These are phyloP conservation scores for Ophiostoma sp. DNA, from an alignment of 2,329 filamentous ascomycete species.

Conservation along the genomic window DNA sequence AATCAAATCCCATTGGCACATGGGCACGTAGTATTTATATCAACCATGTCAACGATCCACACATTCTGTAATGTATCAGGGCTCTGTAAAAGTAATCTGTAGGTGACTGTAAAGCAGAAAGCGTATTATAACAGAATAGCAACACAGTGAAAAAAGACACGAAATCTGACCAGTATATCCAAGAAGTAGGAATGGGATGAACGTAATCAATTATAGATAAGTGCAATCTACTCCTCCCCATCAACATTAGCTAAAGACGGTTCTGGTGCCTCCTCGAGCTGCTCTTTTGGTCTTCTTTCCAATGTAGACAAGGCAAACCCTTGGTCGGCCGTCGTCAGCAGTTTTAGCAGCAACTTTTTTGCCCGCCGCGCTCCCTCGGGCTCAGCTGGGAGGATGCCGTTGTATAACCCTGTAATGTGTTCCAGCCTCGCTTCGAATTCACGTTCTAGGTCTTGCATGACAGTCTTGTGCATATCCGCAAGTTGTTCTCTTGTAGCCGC, in stretches of 20 bases:
- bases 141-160: too few species aligned
- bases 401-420: neutral
- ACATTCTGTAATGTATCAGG: neutral
- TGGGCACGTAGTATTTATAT: neutral
- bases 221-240: too few species aligned
- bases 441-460: neutral
- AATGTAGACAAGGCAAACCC: neutral
- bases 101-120: too few species aligned
- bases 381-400: neutral
- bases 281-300: neutral
- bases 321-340: neutral
- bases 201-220: too few species aligned
- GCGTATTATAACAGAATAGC: too few species aligned
- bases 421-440: neutral
- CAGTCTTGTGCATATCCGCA: neutral
- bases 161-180: too few species aligned
- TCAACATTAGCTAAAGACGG: neutral
- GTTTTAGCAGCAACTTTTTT: neutral
- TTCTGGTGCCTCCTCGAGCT: neutral
- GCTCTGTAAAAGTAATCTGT: too few species aligned
- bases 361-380: neutral
- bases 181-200: too few species aligned
- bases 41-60: neutral
- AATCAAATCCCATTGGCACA: neutral
- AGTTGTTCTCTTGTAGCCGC: neutral